Evolutionary conservation across 768 basidiomycete genomes (phyloP), one percentile per base, ranked within the genome.

Genomic region (Clathrus columnatus): DNA sequence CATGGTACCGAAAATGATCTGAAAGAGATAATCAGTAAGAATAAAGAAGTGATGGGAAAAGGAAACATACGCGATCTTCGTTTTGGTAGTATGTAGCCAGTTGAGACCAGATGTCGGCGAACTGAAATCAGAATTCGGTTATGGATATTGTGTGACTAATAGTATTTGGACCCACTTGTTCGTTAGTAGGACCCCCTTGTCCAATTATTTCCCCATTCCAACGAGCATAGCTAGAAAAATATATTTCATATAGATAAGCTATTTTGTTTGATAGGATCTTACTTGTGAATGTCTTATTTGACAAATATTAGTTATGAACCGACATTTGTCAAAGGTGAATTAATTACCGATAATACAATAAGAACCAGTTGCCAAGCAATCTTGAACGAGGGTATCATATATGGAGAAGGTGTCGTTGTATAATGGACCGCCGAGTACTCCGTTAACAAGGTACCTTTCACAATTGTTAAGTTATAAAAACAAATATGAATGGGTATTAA

Each of bases 181-280:
- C 74, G 62, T 84, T 73, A 28, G 72, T 71, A 1, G 83, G 81
- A 24, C 81, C 81, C 32, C 81, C 82, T 67, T 83, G 80, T 1
- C 82, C 82, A 47, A 84, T 75, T 30, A 84, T 78, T 72, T 63
- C 64, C 1, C 74, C 71, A 49, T 82, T 70, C 69, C 72, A 83
- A 27, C 82, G 69, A 21, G 79, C 82, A 54, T 82, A 82, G 65
- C 82, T 83, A 65, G 81, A 80, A 41, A 78, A 21, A 16, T 7
- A 29, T 24, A 21, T 10, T 27, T n/a, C 28, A 45, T 7, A 26
- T 17, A 8, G 36, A 20, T 32, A 24, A 42, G 20, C 11, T 36
- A 27, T 10, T 42, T 18, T 47, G 21, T 6, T 16, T 2, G 36
- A 49, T 8, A 53, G n/a, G 4, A 24, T 17, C 29, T 29, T 18